These are phyloP conservation scores for Hyphopichia pseudoburtonii DNA, from an alignment of 1,139 yeast species.

Conservation along the genomic window DNA sequence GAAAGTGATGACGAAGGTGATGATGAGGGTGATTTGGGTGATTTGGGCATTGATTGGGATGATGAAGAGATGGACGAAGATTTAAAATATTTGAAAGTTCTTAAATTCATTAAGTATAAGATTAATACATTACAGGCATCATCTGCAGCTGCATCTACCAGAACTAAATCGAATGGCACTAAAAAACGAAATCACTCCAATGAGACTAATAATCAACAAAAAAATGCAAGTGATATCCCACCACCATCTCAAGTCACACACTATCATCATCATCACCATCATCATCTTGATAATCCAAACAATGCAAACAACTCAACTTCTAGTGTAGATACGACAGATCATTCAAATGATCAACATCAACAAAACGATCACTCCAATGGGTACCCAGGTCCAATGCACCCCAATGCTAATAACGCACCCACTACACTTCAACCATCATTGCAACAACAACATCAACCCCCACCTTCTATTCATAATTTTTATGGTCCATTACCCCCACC, in stretches of 20 bases:
- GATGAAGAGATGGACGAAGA: slow-evolving; percentile 53
- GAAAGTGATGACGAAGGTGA: slow-evolving; percentile 36
- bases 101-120: slow-evolving; percentile 45
- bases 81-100: slow-evolving; percentile 43
- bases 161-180: too few relatives aligned
- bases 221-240: not conserved
- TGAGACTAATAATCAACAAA: not conserved
- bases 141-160: too few relatives aligned
- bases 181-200: not conserved
- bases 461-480: slow-evolving; percentile 7
- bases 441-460: not conserved
- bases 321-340: not conserved
- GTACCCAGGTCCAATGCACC: too few relatives aligned
- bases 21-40: slow-evolving; percentile 18
- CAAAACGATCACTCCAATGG: not conserved
- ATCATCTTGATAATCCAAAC: not conserved
- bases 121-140: slow-evolving; percentile 7
- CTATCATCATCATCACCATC: slow-evolving; percentile 7
- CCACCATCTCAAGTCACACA: slow-evolving; percentile 7
- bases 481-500: slow-evolving; percentile 5
- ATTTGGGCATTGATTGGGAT: slow-evolving; percentile 45
- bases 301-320: not conserved
- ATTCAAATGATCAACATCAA: not conserved
- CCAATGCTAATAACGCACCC: too few relatives aligned
- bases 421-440: slow-evolving; percentile 4